Evolutionary conservation across 208 protist genomes (phyloP), one percentile per base, ranked within the genome.

Genomic region (Sergeia podlipaevii): DNA sequence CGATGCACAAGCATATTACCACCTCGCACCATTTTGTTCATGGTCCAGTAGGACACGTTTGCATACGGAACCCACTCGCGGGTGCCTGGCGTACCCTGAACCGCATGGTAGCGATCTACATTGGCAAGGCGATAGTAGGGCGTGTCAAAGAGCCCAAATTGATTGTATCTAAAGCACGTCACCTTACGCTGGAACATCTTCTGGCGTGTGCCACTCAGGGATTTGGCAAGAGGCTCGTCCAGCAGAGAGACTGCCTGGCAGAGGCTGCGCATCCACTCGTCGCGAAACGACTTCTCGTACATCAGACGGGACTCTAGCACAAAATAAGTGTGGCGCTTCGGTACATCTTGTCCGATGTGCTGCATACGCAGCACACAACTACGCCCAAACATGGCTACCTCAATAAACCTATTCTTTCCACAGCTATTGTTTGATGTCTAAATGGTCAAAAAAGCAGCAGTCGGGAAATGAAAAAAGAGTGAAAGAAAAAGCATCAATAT

Each of bases 241-340:
- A 91, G 39, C 34, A 70, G 78, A 17, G 74, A 74, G 48, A 89
- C 45, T 23, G 83, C 89, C 59, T 86, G 74, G 47, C 77, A 91
- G 29, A 93, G 29, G 50, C 83, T 90, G 29, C 85, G 75, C 61
- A 96, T 50, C 85, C 89, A 96, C 57, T 76, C 77, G 44, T 96
- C 89, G 32, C 89, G 81, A 53, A 96, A 96, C n/a, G 85, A 93
- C 62, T 96, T 96, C 48, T 96, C 85, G 50, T 92, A 91, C 79
- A 93, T 89, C 26, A 96, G 79, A 23, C 83, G 70, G 47, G 72
- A 83, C 57, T 93, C 82, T 20, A 96, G 73, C 21, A 93, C 85
- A 50, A 92, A 91, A 52, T 92, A 79, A 18, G 75, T 85, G 60
- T 95, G 88, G n/a, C 74, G 66, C 28, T 87, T 86, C 18, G 83